These are phyloP conservation scores for Alternaria brassicae DNA, from an alignment of 2,329 filamentous ascomycete species.

Conservation along the genomic window DNA sequence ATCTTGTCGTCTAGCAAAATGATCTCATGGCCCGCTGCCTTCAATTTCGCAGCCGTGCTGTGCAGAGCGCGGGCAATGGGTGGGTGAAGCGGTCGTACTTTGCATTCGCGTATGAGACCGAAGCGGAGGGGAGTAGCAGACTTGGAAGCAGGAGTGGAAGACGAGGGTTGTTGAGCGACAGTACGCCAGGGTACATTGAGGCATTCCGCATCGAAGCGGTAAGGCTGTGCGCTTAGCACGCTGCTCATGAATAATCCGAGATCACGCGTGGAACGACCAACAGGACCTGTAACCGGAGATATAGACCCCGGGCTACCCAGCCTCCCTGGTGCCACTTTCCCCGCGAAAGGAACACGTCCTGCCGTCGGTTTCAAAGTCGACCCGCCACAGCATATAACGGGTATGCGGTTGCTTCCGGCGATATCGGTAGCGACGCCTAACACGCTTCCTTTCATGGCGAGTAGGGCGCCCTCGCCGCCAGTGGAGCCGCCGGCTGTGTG, in stretches of 20 bases:
- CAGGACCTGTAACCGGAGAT: constrained; percentile 53
- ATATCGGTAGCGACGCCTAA: constrained; percentile 71
- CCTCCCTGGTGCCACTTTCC: constrained; percentile 38
- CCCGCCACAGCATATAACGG: constrained; percentile 73
- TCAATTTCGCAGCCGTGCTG: constrained; percentile 50
- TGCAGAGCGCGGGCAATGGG: constrained; percentile 58
- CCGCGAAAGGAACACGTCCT: constrained; percentile 57
- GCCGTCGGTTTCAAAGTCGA: constrained; percentile 62
- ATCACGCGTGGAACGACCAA: constrained; percentile 53
- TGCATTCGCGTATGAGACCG: constrained; percentile 59
- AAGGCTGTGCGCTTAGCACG: constrained; percentile 52
- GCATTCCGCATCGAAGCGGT: constrained; percentile 55
- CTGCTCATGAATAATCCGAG: constrained; percentile 53
- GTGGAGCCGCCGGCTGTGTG: constrained; percentile 70
- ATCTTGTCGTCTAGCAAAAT: constrained; percentile 36
- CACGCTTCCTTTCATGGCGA: constrained; percentile 65
- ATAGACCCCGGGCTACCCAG: constrained; percentile 44
- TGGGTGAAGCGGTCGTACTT: constrained; percentile 59
- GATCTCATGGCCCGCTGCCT: constrained; percentile 56
- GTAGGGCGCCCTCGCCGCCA: constrained; percentile 68
- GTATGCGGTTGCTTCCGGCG: constrained; percentile 73
- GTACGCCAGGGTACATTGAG: constrained; percentile 57
- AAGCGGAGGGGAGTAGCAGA: constrained; percentile 51
- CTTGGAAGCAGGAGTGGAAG: neutral
- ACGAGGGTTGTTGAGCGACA: constrained; percentile 16